These are phyloP conservation scores for Eucalyptus sp. DNA, from an alignment of 345 rosid genomes.

Conservation along the genomic window DNA sequence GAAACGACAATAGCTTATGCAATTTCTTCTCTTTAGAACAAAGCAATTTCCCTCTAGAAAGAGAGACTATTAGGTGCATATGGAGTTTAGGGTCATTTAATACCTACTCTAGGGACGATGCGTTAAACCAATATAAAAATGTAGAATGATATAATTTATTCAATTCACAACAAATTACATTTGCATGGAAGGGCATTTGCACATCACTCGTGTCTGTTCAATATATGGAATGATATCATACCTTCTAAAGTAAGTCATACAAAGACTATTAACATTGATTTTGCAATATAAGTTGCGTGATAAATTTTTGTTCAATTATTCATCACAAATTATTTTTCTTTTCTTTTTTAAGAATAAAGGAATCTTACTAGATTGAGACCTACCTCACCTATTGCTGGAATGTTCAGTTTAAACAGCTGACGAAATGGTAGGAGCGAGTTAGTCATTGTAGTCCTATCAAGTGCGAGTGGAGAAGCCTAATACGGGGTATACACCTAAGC, in stretches of 20 bases:
- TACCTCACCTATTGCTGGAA: background rate
- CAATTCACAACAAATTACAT: background rate
- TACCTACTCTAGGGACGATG: background rate
- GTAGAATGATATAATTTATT: background rate
- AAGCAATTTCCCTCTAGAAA: background rate
- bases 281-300: background rate
- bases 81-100: background rate
- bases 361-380: background rate
- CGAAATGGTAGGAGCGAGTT: background rate
- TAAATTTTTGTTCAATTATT: background rate
- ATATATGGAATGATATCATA: background rate
- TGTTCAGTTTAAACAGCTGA: background rate
- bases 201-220: background rate
- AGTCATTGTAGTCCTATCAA: background rate
- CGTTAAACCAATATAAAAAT: background rate
- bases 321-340: background rate
- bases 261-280: background rate
- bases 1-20: background rate
- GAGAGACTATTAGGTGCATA: background rate
- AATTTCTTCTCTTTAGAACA: background rate
- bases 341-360: background rate
- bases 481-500: background rate
- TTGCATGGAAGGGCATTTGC: background rate
- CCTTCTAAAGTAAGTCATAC: background rate
- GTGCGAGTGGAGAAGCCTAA: background rate